Evolutionary conservation across 352 stramenopile genomes (phyloP), one percentile per base, ranked within the genome.

Genomic region (Pythium periplocum): DNA sequence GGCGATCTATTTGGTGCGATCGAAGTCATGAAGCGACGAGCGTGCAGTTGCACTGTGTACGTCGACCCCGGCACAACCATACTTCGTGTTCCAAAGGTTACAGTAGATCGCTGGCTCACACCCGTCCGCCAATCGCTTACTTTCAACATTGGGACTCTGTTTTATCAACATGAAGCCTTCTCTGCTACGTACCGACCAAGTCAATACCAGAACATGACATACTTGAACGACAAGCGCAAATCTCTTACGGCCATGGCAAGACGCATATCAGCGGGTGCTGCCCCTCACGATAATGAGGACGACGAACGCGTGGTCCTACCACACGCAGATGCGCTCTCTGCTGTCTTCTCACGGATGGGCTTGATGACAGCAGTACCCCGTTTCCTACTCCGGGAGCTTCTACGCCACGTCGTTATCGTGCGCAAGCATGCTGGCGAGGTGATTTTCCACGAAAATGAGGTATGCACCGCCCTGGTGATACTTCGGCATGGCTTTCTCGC

Each of bases 401-500:
- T 87, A 2, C 7, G 47, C 1, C 55, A 75, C 1, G 60, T 45
- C 1, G 56, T 52, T 1, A 36, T 87, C n/a, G 53, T 79, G 5
- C 51, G 48, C 38, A 78, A 72, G 42, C 48, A 50, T n/a, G 67
- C 71, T 1, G 77, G 75, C 0, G 74, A 87, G n/a, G 45, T 81
- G n/a, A 26, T 86, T 6, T 72, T 80, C 61, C 77, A 78, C 31
- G 77, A 87, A 36, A 54, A 67, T 36, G 69, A 79, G 5, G 37
- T 46, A 8, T 59, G 63, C 2, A 55, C 51, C 33, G 54, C 57
- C 6, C 62, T 87, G 5, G 64, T 86, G 6, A 53, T 75, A 0
- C n/a, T 86, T n/a, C 53, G 84, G 6, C 66, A 62, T 2, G 77
- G 77, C 2, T 86, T 84, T 33, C 12, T 84, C 12, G 73, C 70